phyloP scores from a whole-genome alignment of 2,329 filamentous ascomycete genomes.

The Arthroderma sp. region DNA sequence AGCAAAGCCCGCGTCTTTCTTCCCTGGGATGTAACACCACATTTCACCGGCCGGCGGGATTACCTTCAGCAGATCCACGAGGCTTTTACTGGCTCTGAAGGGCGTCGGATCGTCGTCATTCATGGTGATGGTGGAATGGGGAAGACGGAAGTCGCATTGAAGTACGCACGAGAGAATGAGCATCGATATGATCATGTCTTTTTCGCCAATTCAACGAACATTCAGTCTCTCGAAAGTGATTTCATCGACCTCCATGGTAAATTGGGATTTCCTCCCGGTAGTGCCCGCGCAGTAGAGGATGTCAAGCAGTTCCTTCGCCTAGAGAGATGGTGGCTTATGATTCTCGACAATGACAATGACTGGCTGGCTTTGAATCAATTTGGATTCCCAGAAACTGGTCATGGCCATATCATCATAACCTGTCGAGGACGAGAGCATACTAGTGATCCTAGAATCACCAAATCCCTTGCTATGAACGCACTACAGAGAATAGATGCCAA shows the following conservation, averaged over 20 bases:
- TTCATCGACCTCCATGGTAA: constrained; percentile 4
- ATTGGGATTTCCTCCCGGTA: not conserved
- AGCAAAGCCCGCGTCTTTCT: not conserved
- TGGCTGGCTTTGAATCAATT: constrained; percentile 1
- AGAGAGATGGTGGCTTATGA: not conserved
- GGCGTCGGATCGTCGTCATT: constrained; percentile 1
- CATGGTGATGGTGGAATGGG: constrained; percentile 5
- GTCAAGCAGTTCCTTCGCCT: constrained; percentile 3
- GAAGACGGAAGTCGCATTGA: constrained; percentile 5
- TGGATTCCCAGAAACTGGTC: not conserved
- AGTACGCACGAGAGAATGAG: constrained; percentile 6
- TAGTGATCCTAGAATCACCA: not conserved
- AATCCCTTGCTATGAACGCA: not conserved
- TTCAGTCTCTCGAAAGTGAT: not conserved
- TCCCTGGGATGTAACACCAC: not conserved
- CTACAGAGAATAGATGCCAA: not conserved
- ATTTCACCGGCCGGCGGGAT: constrained; percentile 3
- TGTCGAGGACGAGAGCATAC: not conserved
- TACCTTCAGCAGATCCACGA: constrained; percentile 5
- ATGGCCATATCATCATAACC: constrained; percentile 7
- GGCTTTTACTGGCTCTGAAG: not conserved
- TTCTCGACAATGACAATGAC: constrained; percentile 7
- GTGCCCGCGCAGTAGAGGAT: not conserved
- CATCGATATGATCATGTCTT: constrained; percentile 6
- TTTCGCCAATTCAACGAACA: constrained; percentile 5